Conservation (phyloP, 2,329 filamentous ascomycete species). For the Beauveria medogensis region DNA sequence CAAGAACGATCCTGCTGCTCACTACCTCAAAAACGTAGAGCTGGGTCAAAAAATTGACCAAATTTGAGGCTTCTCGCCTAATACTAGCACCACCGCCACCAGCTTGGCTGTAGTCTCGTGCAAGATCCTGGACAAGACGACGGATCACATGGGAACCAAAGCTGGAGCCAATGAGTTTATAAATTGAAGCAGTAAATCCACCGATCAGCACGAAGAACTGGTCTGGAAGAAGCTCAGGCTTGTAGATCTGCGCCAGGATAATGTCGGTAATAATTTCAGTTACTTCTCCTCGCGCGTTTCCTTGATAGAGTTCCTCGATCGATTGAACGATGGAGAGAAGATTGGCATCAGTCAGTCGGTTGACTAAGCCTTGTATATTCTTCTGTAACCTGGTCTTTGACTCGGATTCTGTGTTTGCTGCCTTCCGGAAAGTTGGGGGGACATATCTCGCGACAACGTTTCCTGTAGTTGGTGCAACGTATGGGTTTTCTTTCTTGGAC, state of each 20-base stretch:
- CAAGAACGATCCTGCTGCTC: conserved; percentile 75
- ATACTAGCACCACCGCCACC: conserved; percentile 31
- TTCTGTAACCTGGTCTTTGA: conserved; percentile 61
- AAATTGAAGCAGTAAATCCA: conserved; percentile 80
- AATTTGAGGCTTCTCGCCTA: conserved; percentile 48
- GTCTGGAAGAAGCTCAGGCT: conserved; percentile 70
- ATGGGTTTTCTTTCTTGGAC: conserved; percentile 70
- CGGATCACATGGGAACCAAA: conserved; percentile 85
- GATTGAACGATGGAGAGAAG: conserved; percentile 76
- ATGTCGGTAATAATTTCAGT: conserved; percentile 72
- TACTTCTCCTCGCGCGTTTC: conserved; percentile 79
- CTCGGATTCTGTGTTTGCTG: conserved; percentile 56
- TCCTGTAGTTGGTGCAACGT: conserved; percentile 59
- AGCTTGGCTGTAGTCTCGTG: conserved; percentile 47
- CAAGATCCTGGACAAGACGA: conserved; percentile 67
- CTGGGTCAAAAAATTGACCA: conserved; percentile 75
- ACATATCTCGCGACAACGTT: conserved; percentile 64
- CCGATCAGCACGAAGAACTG: conserved; percentile 87
- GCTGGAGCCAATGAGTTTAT: conserved; percentile 79
- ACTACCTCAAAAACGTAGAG: conserved; percentile 90
- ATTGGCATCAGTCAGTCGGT: conserved; percentile 87
- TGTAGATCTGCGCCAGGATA: conserved; percentile 70
- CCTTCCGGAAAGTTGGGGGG: conserved; percentile 71
- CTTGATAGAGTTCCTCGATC: conserved; percentile 74
- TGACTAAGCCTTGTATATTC: conserved; percentile 81